phyloP scores from a whole-genome alignment of 1,139 yeast genomes.

The Saccharomycopsis crataegensis region DNA sequence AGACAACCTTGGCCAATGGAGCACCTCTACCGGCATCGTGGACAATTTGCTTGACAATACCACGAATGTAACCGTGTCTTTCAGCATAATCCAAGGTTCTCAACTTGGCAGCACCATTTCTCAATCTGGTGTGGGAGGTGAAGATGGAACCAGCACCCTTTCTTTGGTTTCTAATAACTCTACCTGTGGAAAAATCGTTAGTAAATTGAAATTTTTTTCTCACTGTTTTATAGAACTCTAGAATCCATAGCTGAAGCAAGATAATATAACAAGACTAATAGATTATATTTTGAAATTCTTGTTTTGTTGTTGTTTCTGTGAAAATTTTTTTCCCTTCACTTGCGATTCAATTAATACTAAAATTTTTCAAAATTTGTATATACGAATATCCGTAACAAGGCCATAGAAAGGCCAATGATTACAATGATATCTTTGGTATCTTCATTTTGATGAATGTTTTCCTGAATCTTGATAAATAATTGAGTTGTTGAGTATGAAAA shows the following conservation, averaged over 20 bases:
- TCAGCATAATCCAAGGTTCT: conserved; percentile 99
- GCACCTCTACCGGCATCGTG: conserved; percentile 99
- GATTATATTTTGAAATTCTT: not conserved
- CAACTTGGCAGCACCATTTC: conserved; percentile 99
- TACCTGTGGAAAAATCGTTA: conserved; percentile 51
- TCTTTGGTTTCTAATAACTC: conserved; percentile 99
- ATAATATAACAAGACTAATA: not conserved
- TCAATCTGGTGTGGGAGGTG: conserved; percentile 99
- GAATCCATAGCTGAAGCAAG: not conserved
- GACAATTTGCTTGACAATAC: conserved; percentile 96
- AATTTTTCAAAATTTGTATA: no score
- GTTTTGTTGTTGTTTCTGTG: no score
- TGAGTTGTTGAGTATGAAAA: no score
- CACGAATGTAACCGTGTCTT: conserved; percentile 99
- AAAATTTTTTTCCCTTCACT: no score
- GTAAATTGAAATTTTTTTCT: conserved; percentile 13
- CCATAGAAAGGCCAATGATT: no score
- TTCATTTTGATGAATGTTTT: no score
- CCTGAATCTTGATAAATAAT: no score
- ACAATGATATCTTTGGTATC: no score
- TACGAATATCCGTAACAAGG: no score
- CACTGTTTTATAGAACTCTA: not conserved
- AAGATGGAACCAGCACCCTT: conserved; percentile 99
- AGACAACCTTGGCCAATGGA: conserved; percentile 97
- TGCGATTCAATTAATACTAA: no score